Conservation (phyloP, 352 stramenopile species). For the Phytopythium delawarense region DNA sequence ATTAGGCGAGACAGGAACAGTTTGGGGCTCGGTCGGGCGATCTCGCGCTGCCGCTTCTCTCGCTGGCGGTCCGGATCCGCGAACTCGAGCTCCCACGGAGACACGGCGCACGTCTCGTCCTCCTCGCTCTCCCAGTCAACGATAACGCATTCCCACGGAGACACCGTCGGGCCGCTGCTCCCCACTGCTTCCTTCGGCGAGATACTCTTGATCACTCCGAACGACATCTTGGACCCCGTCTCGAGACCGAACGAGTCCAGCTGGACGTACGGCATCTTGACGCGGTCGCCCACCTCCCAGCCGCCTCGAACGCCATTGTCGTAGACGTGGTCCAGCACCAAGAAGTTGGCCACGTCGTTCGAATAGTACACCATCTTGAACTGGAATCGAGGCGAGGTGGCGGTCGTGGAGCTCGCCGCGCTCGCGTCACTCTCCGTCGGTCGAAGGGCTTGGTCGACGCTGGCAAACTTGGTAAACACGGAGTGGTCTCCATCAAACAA, state of each 20-base stretch:
- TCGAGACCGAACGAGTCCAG: conserved; percentile 62
- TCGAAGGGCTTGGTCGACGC: conserved; percentile 57
- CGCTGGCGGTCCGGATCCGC: conserved; percentile 21
- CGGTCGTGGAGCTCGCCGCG: not conserved
- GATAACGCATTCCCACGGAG: conserved; percentile 75
- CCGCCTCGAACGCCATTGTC: conserved; percentile 69
- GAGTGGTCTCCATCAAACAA: conserved; percentile 40
- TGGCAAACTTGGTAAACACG: conserved; percentile 59
- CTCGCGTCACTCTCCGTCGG: conserved; percentile 21
- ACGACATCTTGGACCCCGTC: conserved; percentile 47
- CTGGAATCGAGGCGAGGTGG: conserved; percentile 32
- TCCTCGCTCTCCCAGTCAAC: conserved; percentile 73
- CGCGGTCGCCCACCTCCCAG: conserved; percentile 64
- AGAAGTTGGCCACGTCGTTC: conserved; percentile 80
- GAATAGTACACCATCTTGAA: conserved; percentile 76
- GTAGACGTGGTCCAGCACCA: conserved; percentile 81
- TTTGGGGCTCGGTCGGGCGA: conserved; percentile 24
- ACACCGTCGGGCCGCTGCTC: conserved; percentile 16
- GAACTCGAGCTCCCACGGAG: conserved; percentile 79
- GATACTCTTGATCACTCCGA: conserved; percentile 54
- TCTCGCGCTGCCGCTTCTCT: conserved; percentile 40
- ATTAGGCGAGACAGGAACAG: conserved; percentile 54
- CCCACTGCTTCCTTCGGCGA: conserved; percentile 19
- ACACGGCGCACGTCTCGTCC: conserved; percentile 60
- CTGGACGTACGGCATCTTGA: conserved; percentile 73